These are phyloP conservation scores for Silene uniflora DNA, from an alignment of 148 eudicot genomes.

Conservation along the genomic window DNA sequence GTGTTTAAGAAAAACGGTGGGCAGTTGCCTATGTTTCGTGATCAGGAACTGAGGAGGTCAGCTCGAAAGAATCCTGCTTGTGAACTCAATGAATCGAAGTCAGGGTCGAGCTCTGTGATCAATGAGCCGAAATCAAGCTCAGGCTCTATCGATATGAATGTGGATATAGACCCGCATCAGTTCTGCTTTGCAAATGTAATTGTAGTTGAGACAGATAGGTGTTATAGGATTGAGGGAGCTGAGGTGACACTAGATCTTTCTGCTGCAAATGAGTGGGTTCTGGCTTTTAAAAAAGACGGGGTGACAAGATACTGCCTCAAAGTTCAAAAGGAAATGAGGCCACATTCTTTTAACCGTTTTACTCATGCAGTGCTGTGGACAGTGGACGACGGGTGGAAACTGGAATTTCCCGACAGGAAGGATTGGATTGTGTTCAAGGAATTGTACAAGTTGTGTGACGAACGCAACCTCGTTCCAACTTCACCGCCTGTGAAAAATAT, in stretches of 20 bases:
- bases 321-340: slow-evolving; percentile 55
- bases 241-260: slow-evolving; percentile 49
- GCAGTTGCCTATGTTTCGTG: slow-evolving; percentile 17
- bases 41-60: slow-evolving; percentile 34
- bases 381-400: slow-evolving; percentile 61
- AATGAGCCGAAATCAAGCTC: slow-evolving; percentile 33
- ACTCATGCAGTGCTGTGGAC: slow-evolving; percentile 65
- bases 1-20: slow-evolving; percentile 24
- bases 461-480: slow-evolving; percentile 42
- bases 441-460: slow-evolving; percentile 61
- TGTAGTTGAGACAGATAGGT: slow-evolving; percentile 64
- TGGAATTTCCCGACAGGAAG: slow-evolving; percentile 69
- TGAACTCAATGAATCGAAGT: slow-evolving; percentile 34
- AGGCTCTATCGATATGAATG: slow-evolving; percentile 27
- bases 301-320: slow-evolving; percentile 33
- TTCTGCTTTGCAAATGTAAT: slow-evolving; percentile 59
- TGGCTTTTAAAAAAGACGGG: slow-evolving; percentile 58
- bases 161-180: slow-evolving; percentile 34
- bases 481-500: slow-evolving; percentile 47
- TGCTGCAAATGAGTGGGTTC: slow-evolving; percentile 53
- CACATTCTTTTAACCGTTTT: slow-evolving; percentile 48
- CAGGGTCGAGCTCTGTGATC: slow-evolving; percentile 12
- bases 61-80: slow-evolving; percentile 21
- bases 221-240: slow-evolving; percentile 67
- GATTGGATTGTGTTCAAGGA: slow-evolving; percentile 86